These are phyloP conservation scores for Dothiorella sarmentorum DNA, from an alignment of 2,329 filamentous ascomycete genomes.

Conservation along the genomic window DNA sequence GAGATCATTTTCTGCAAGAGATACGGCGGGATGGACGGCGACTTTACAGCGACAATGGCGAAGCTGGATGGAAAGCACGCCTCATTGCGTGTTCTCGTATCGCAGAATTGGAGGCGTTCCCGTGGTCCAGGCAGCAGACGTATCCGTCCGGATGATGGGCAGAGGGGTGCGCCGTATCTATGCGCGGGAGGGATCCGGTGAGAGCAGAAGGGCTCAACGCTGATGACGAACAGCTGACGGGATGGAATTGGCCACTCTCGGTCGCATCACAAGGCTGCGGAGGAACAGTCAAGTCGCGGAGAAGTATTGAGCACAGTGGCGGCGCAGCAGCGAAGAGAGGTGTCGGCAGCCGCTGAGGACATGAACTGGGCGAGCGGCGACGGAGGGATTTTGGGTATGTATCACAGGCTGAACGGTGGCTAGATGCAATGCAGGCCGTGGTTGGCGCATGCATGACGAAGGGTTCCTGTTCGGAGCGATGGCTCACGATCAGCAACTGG, in stretches of 20 bases:
- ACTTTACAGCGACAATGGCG: neutral
- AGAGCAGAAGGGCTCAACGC: neutral
- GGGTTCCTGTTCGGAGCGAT: constrained; percentile 2
- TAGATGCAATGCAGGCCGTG: constrained; percentile 14
- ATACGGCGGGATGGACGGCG: neutral
- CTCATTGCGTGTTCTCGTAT: constrained; percentile 3
- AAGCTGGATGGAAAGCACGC: neutral
- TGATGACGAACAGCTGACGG: neutral
- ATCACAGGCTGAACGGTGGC: constrained; percentile 17
- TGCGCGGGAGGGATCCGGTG: constrained; percentile 1
- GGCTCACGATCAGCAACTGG: constrained; percentile 5
- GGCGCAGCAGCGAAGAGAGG: neutral
- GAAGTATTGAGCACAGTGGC: no score
- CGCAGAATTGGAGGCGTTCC: neutral
- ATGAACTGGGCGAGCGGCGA: constrained; percentile 9
- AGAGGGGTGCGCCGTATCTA: constrained; percentile 2
- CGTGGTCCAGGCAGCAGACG: neutral
- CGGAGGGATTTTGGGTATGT: constrained; percentile 14
- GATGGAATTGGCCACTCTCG: constrained; percentile 7
- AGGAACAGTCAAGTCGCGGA: neutral
- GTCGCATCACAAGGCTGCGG: neutral
- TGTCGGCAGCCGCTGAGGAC: constrained; percentile 4
- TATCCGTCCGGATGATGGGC: neutral
- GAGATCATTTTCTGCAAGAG: constrained; percentile 7
- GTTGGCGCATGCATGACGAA: constrained; percentile 16